Evolutionary conservation across 148 eudicot species (phyloP), one percentile per base, ranked within the genome.

Genomic region (Vaccinium corymbosum): DNA sequence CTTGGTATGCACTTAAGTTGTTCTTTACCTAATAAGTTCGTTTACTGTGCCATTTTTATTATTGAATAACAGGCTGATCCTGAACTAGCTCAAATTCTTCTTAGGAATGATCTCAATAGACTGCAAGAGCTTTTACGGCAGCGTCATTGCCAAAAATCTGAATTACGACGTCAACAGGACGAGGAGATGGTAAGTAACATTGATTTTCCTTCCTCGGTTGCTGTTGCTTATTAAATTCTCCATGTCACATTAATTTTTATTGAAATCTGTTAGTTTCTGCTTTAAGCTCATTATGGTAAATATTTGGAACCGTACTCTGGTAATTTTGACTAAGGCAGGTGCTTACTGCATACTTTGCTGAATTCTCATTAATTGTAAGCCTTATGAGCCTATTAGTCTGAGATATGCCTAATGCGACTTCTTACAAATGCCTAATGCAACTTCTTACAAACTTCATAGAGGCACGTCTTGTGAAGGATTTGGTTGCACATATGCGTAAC

Each of bases 51-150:
- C 20, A 12, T 62, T 76, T 50, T 77, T 46, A 35, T 74, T 46
- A 79, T 87, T 81, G 56, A 81, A 85, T 89, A 66, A 85, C 90
- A 94, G 99, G 88, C 75, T 81, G 99, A 97, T 90, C 99, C 99
- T 72, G 98, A 97, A 85, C 87, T 97, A 29, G 98, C 98, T 20
- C 98, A 94, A 92, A 92, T 84, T 19, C 82, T 96, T 81, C 90
- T 95, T 84, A 97, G 97, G 82, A 91, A 90, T 86, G 98, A 94
- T 81, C 85, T 93, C 48, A 89, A 96, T 87, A 89, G 59, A 82
- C 83, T 96, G 55, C 99, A 96, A 85, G 94, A 96, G 55, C 78
- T 92, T 56, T 89, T 96, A 82, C 91, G 95, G 81, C 85, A 82
- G 81, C 97, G 98, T 79, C 89, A 93, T 89, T 94, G 80, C 76